Evolutionary conservation across 805 yeast species (phyloP), one percentile per base, ranked within the genome.

Genomic region (Cyberlindnera americana): DNA sequence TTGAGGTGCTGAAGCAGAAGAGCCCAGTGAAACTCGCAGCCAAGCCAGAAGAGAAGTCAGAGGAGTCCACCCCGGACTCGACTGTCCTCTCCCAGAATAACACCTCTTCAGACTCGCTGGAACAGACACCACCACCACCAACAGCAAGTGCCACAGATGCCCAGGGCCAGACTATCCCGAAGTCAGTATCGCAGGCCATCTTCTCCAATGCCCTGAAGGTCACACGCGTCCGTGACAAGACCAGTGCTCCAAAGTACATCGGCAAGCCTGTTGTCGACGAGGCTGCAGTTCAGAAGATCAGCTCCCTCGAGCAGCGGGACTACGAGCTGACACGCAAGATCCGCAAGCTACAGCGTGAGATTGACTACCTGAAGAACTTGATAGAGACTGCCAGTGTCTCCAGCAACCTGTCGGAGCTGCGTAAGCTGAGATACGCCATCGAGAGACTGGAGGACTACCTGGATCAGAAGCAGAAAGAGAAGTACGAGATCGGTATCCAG

Each of bases 391-490:
- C 66, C 2, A 54, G 64, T 6, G 49, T 69, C 13, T 52, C 66
- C 2, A 57, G 65, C n/a, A 68, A 64, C 29, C 29, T 57, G 17
- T 33, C 38, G 1, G 73, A 69, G 38, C 41, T 60, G n/a, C 56
- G 64, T 31, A 67, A 66, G 41, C 43, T 69, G 28, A 49, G 57
- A 34, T 48, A 46, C 14, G 73, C 72, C 9, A 57, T 67, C 19
- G 54, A 44, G 14, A 62, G 60, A 46, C 43, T 69, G 29, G 66
- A 68, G 42, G 65, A 62, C 25, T 69, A 62, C 33, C 48, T 66
- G 14, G 73, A 69, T 35, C 59, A 56, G 33, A 67, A 69, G 47
- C 61, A 59, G 33, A 69, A 67, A 50, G 68, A 67, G 48, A 64
- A 63, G 46, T 67, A 69, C 47, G 73, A 68, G 29, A 51, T 65